Percentiles rank a stretch among this genome's conserved stretches.
Conservation (phyloP, 441 rosid species). For the Hura crepitans region DNA sequence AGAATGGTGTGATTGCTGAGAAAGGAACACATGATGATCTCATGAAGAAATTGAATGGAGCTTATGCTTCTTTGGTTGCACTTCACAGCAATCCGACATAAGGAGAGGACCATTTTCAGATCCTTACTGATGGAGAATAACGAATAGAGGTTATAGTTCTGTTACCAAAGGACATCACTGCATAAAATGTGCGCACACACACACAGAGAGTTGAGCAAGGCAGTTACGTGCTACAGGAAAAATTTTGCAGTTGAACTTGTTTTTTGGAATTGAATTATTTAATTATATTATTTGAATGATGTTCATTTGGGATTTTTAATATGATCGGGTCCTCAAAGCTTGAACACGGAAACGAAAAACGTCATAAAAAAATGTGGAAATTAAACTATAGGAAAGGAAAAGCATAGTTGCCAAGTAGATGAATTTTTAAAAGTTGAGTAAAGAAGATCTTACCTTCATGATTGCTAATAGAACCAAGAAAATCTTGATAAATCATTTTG, state of each 20-base stretch:
- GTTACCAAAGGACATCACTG: not conserved
- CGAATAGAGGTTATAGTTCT: not conserved
- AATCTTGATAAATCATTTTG: too few species aligned
- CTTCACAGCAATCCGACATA: conserved; percentile 40
- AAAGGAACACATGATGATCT: conserved; percentile 51
- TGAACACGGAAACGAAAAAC: too few species aligned
- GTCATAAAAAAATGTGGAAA: too few species aligned
- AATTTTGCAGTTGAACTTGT: not conserved
- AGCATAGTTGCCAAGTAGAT: too few species aligned
- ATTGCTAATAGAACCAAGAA: too few species aligned
- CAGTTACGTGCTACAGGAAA: not conserved
- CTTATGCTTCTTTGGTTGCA: conserved; percentile 58
- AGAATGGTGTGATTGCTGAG: conserved; percentile 60
- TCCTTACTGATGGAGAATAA: not conserved
- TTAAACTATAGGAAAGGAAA: too few species aligned
- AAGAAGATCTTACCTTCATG: too few species aligned
- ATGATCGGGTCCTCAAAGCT: too few species aligned
- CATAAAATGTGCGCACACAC: not conserved
- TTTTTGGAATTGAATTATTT: not conserved
- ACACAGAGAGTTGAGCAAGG: not conserved
- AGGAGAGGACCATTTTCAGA: not conserved
- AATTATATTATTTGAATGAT: not conserved
- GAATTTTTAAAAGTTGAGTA: too few species aligned
- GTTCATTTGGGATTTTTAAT: too few species aligned
- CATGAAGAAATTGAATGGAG: conserved; percentile 49